phyloP scores from a whole-genome alignment of 169 alveolate genomes.

The Plasmodium inui region DNA sequence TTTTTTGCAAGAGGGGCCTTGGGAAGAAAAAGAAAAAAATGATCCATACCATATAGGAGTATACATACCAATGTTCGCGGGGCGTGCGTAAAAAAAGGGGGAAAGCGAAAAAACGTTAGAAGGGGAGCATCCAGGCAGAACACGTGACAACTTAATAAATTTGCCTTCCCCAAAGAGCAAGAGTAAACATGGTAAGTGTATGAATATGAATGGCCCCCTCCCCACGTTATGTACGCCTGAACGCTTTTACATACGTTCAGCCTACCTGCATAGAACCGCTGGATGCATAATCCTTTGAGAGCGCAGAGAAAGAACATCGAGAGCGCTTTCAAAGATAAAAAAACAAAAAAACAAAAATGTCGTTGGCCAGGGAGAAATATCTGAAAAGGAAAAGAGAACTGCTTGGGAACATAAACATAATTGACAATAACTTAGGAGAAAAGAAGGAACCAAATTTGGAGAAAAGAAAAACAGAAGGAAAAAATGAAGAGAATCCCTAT shows the following conservation, averaged over 20 bases:
- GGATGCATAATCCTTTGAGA: background rate
- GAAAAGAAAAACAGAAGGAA: slow-evolving; percentile 16
- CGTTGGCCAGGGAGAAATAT: slow-evolving; percentile 72
- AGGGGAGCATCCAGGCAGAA: background rate
- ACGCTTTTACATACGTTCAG: background rate
- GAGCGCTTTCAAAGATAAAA: background rate
- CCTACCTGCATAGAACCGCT: background rate
- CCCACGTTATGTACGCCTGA: background rate
- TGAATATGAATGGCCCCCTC: background rate
- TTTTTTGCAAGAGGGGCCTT: background rate
- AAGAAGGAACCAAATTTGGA: slow-evolving; percentile 27
- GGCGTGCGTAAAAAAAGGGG: background rate
- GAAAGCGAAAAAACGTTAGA: background rate
- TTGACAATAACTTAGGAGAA: slow-evolving; percentile 32
- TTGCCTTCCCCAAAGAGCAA: background rate
- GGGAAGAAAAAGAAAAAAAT: background rate
- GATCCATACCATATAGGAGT: slow-evolving; percentile 2
- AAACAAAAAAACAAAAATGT: slow-evolving; percentile 31
- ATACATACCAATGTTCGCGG: background rate
- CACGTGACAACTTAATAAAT: background rate
- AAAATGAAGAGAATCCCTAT: slow-evolving; percentile 3
- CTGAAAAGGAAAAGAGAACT: slow-evolving; percentile 71
- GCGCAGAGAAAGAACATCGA: background rate
- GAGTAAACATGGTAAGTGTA: background rate
- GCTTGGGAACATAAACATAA: slow-evolving; percentile 52